Evolutionary conservation across 305 asterid genomes (phyloP).

Genomic region (Fraxinus floribunda): DNA sequence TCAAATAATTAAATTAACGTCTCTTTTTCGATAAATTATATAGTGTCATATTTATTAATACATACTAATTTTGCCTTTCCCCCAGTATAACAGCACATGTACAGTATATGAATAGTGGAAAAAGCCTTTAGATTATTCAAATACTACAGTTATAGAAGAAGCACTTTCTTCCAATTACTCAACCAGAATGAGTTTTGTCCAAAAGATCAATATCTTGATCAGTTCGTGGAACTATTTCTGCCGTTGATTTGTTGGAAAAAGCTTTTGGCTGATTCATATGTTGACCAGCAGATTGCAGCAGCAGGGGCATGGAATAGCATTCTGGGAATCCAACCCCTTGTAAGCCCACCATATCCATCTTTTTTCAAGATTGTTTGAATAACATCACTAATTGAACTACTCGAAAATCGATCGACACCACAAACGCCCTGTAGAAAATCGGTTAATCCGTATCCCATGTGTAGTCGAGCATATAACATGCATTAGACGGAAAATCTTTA

Average conservation of each 20-base stretch:
- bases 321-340: constrained; percentile 86
- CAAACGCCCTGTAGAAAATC: constrained; percentile 44
- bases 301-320: constrained; percentile 95
- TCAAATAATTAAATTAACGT: background rate
- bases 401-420: constrained; percentile 65
- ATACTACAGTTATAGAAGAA: background rate
- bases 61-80: background rate
- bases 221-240: background rate
- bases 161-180: background rate
- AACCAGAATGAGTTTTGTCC: constrained; percentile 15
- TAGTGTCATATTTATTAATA: background rate
- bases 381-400: constrained; percentile 61
- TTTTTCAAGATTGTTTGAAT: constrained; percentile 45
- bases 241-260: constrained; percentile 50
- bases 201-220: background rate
- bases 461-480: too few relatives aligned
- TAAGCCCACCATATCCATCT: constrained; percentile 73
- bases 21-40: background rate
- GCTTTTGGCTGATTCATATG: constrained; percentile 67
- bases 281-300: constrained; percentile 93
- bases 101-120: constrained; percentile 1
- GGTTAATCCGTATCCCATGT: too few relatives aligned
- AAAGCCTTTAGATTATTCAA: constrained; percentile 9
- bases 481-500: background rate
- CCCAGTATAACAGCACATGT: background rate